Base-by-base conservation (phyloP, 495 filamentous ascomycete species). In the Talaromyces adpressus region DNA sequence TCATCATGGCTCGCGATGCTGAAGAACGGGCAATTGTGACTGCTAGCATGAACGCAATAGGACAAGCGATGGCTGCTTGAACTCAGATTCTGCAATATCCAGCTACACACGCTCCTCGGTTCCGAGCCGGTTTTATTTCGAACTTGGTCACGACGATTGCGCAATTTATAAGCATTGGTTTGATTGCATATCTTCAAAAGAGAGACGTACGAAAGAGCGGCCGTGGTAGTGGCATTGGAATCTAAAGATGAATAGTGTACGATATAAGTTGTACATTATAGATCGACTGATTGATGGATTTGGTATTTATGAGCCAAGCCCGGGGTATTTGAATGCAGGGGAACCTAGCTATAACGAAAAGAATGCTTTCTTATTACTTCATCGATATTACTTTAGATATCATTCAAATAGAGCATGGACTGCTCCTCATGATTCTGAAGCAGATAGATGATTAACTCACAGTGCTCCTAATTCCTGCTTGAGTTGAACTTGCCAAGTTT, bases 41-140 rank as follows among this genome's bases (percentile, higher is more conserved):
- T 7, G 74, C 73, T 0, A 74, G 70, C 22, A 75, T 75, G 70
- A 77, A 74, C 56, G 68, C 74, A 6, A 72, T 75, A n/a, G 74
- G 73, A 5, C 72, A 75, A 65, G 73, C 72, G 8, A 73, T 74
- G 49, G 67, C 64, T 8, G 72, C 69, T 0, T 70, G 70, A 47
- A 73, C 72, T 20, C 72, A 74, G 39, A 63, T 75, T 8, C 66
- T 72, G 11, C 72, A 73, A 51, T 73, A 67, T 56, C 68, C 71
- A 2, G 72, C 72, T 30, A 70, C 64, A 18, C 54, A 65, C 9
- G 70, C 70, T 9, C 68, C 72, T 12, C 61, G 69, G 25, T 75
- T 75, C 20, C 66, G 58, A 16, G 66, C 63, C 3, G 69, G 72
- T 11, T 72, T 72, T 22, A 69, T 70, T 8, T 66, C 61, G 14